phyloP scores from a whole-genome alignment of 305 asterid genomes.

The Solanum hybrid region DNA sequence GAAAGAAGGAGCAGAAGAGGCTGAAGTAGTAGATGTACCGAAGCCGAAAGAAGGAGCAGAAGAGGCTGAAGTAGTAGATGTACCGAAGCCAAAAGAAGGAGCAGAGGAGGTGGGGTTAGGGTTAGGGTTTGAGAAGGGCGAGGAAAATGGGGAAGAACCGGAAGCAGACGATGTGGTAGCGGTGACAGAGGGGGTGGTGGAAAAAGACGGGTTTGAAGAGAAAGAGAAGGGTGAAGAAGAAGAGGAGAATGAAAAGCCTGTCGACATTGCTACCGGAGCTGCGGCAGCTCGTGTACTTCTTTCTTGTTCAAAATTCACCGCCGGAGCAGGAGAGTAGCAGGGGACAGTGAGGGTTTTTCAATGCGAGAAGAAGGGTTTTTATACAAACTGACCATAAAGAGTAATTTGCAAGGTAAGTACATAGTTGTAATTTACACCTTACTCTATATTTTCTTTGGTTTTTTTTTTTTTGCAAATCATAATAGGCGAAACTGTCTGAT shows the following conservation, averaged over 20 bases:
- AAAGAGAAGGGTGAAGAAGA: slow-evolving; percentile 7
- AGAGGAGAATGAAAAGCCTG: slow-evolving; percentile 14
- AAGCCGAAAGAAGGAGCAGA: slow-evolving; percentile 16
- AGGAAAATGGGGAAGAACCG: slow-evolving; percentile 1
- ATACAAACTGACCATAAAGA: neutral
- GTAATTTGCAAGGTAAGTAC: neutral
- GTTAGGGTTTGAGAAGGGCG: neutral
- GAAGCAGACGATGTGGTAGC: neutral
- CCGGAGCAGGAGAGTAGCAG: neutral
- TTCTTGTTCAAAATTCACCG: neutral
- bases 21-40: neutral
- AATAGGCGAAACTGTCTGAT: neutral
- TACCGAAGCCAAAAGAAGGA: slow-evolving; percentile 6
- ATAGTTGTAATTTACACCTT: neutral
- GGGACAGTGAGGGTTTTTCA: neutral
- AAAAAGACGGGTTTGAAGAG: slow-evolving; percentile 9
- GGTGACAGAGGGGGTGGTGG: neutral
- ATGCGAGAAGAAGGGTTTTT: neutral
- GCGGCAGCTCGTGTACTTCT: neutral
- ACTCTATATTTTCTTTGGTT: neutral
- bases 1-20: slow-evolving; percentile 14
- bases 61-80: neutral
- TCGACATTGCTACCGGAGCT: slow-evolving; percentile 3
- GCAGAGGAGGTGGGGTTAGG: slow-evolving; percentile 2
- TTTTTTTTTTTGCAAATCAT: neutral